Base-by-base conservation (phyloP, 495 filamentous ascomycete species). In the Hamigera avellanea region DNA sequence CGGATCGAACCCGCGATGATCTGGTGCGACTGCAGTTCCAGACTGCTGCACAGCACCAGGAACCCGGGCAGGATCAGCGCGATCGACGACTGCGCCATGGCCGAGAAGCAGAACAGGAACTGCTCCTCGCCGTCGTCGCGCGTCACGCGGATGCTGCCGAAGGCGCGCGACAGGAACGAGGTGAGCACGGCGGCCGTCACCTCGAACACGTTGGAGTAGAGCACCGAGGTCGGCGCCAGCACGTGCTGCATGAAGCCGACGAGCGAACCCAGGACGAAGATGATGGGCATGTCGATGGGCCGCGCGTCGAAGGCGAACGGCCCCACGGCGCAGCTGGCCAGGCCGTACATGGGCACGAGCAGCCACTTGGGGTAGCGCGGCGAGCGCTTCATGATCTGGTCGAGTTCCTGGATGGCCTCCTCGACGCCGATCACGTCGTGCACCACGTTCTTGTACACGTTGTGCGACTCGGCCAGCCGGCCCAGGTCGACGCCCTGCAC, bases 51-150 rank as follows among this genome's bases (percentile, higher is more conserved):
- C 27, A 93, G 66, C 8, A 93, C 82, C 37, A 81, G 79, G 53
- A 86, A 91, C 9, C 89, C 89, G 0, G 89, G 88, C 4, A 96
- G 75, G 41, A 96, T 95, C 15, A 95, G 69, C 1, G 85, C 88
- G 48, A 95, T 93, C 3, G 84, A 81, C 1, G 86, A 85, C 51
- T 96, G 89, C 0, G 87, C 83, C 21, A 96, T 66, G 1, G 88
- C 80, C 0, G 87, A 93, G 60, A 96, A 95, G 57, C 89, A 95
- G 52, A 96, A 95, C 1, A 68, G 53, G 9, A 59, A 46, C 3
- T 82, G 73, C 5, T 67, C 61, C 2, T 78, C 69, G 17, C 76
- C 75, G 18, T 66, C 39, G 13, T 44, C 37, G 7, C 23, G 16
- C 3, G 39, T 52, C 8, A 48, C 38, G 2, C 41, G 40, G 37